Conservation (phyloP, 495 filamentous ascomycete genomes). For the Eremomyces bilateralis region DNA sequence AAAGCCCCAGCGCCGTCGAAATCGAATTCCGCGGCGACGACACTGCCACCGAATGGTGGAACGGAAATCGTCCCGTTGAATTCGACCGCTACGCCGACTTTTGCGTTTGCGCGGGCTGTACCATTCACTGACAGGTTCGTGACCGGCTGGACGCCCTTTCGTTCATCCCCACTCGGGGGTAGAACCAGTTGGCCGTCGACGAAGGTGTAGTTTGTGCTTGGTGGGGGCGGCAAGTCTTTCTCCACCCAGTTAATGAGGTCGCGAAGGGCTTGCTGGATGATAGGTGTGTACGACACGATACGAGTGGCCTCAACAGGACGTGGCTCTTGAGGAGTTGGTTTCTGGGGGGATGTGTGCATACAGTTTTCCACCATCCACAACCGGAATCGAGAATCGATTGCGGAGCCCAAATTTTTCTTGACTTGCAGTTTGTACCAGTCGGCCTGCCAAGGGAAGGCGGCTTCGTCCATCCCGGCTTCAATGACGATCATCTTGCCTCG, state of each 20-base stretch:
- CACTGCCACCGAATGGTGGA: background rate
- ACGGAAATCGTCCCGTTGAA: background rate
- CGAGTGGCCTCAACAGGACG: background rate
- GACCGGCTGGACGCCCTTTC: background rate
- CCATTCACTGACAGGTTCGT: background rate
- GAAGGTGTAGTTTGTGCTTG: background rate
- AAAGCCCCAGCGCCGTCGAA: background rate
- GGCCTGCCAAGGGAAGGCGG: background rate
- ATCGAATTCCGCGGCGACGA: background rate
- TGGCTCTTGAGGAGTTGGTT: background rate
- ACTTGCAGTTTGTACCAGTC: background rate
- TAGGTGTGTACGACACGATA: background rate
- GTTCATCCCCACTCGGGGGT: background rate
- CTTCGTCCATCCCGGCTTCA: background rate
- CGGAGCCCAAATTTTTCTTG: background rate
- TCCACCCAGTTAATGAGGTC: background rate
- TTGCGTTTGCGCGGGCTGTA: background rate
- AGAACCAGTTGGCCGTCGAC: background rate
- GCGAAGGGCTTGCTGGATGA: background rate
- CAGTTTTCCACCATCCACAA: background rate
- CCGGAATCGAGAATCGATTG: background rate
- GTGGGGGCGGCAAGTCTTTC: background rate
- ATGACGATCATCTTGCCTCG: background rate
- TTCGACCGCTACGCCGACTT: background rate
- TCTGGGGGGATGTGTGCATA: background rate